Evolutionary conservation across 768 basidiomycete species (phyloP).

Genomic region (Mrakia gelida): DNA sequence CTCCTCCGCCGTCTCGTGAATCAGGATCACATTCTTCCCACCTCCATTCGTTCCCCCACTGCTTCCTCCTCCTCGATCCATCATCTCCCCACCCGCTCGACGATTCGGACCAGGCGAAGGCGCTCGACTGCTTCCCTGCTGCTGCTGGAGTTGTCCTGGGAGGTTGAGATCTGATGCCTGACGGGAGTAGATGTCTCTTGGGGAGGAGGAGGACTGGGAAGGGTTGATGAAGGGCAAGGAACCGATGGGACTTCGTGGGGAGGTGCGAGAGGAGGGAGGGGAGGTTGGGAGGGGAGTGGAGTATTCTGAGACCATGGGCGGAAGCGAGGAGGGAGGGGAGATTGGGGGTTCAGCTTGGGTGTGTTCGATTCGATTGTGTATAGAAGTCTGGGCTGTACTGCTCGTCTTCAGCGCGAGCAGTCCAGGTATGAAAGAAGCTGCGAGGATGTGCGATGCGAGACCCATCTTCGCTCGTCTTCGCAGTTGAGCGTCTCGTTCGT

Average conservation of each 20-base stretch:
- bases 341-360: not conserved
- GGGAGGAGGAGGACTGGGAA: not conserved
- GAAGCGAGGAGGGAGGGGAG: not conserved
- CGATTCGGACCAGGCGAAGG: not conserved
- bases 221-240: not conserved
- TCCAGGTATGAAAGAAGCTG: too few species aligned
- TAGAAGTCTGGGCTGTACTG: too few species aligned
- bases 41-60: not conserved
- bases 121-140: not conserved
- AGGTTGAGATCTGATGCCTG: constrained; percentile 18
- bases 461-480: not conserved
- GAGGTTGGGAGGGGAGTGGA: not conserved
- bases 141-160: not conserved
- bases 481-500: too few species aligned
- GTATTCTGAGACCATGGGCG: not conserved
- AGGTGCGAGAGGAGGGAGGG: not conserved
- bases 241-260: not conserved
- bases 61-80: not conserved
- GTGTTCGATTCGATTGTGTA: too few species aligned
- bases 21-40: not conserved
- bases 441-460: too few species aligned
- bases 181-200: constrained; percentile 7
- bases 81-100: not conserved
- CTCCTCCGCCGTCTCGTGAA: not conserved
- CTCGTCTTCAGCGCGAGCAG: too few species aligned